A percentile compares a stretch with the other conserved stretches of the same genome.
Conservation (phyloP, 2,329 filamentous ascomycete genomes). For the Whalleya microplaca region DNA sequence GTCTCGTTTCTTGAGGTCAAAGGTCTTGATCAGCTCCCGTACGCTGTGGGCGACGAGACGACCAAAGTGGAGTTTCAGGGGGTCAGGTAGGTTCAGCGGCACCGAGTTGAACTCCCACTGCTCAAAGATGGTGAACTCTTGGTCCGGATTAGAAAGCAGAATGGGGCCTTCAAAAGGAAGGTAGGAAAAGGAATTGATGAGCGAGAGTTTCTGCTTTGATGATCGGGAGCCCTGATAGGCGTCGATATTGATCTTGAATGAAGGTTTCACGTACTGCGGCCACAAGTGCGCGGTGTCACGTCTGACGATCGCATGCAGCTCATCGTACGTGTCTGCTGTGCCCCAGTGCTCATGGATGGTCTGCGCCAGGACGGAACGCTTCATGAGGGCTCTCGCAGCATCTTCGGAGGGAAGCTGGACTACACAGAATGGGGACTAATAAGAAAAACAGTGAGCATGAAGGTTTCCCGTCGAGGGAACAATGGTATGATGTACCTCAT, state of each 20-base stretch:
- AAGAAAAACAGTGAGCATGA: slow-evolving; percentile 24
- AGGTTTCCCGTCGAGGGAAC: background rate
- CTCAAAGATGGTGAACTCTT: slow-evolving; percentile 81
- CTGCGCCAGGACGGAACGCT: slow-evolving; percentile 79
- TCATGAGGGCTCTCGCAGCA: slow-evolving; percentile 68
- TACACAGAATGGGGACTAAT: slow-evolving; percentile 84
- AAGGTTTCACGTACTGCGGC: slow-evolving; percentile 62
- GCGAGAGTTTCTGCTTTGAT: slow-evolving; percentile 63
- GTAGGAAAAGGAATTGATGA: slow-evolving; percentile 84
- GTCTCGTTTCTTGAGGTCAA: slow-evolving; percentile 87
- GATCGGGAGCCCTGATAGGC: slow-evolving; percentile 76
- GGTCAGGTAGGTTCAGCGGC: slow-evolving; percentile 53
- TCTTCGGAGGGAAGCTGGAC: slow-evolving; percentile 68
- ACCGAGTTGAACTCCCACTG: slow-evolving; percentile 67
- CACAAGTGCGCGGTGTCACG: slow-evolving; percentile 65
- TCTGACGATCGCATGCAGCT: slow-evolving; percentile 69
- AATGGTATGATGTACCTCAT: slow-evolving; percentile 60
- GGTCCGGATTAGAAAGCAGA: slow-evolving; percentile 71
- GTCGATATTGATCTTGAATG: slow-evolving; percentile 87
- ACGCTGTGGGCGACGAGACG: slow-evolving; percentile 69
- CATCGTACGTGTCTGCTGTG: slow-evolving; percentile 65
- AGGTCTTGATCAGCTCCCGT: slow-evolving; percentile 70
- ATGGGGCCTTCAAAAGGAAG: slow-evolving; percentile 80
- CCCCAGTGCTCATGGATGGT: slow-evolving; percentile 92
- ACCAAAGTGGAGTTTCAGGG: slow-evolving; percentile 70